Conservation (phyloP, 78 protist species). For the Polysphondylium violaceum region DNA sequence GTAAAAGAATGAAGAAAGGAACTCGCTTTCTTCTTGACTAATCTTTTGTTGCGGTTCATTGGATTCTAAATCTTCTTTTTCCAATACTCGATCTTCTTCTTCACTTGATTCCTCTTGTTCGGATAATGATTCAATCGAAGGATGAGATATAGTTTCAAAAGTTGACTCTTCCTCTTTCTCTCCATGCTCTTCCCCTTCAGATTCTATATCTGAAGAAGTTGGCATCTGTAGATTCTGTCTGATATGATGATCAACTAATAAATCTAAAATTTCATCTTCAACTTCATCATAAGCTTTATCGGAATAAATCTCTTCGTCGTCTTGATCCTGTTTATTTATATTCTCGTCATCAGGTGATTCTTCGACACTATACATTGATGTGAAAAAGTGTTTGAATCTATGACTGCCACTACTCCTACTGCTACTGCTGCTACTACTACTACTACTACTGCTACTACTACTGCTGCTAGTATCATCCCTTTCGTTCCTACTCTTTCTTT, state of each 20-base stretch:
- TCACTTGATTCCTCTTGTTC: neutral
- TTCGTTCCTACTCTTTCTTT: neutral
- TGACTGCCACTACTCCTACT: neutral
- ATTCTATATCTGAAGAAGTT: too few species aligned
- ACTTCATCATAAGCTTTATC: conserved; percentile 8
- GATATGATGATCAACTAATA: neutral
- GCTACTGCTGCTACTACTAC: neutral
- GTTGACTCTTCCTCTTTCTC: neutral
- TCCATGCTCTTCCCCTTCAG: neutral
- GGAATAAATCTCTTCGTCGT: neutral
- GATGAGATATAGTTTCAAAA: too few species aligned
- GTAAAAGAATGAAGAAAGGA: too few species aligned
- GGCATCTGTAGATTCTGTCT: neutral
- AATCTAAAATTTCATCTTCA: conserved; percentile 16
- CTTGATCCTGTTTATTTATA: neutral
- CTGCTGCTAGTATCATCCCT: neutral
- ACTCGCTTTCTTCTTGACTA: too few species aligned
- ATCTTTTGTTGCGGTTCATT: too few species aligned
- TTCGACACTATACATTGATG: neutral
- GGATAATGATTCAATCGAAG: too few species aligned
- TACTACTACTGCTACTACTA: neutral
- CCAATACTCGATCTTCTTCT: neutral
- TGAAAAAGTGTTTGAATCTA: neutral
- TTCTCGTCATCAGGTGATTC: neutral
- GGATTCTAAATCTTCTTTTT: neutral